Conservation (phyloP, 208 protist genomes). For the Blechomonas ayalai region DNA sequence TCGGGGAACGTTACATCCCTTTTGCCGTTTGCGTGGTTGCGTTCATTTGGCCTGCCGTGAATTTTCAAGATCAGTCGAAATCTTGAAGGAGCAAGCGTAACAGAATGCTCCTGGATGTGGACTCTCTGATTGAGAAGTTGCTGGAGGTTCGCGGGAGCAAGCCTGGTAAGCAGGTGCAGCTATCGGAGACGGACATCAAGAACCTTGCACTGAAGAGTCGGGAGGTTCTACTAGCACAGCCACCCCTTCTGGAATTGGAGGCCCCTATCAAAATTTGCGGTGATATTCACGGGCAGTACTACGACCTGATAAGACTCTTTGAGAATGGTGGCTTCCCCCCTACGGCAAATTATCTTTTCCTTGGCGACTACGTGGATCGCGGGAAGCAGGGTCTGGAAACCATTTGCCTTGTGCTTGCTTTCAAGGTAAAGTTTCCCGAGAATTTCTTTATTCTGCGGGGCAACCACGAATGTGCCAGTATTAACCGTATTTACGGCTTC, state of each 20-base stretch:
- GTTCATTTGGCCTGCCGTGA: no score
- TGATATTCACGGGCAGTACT: slow-evolving; percentile 99
- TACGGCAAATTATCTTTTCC: slow-evolving; percentile 99
- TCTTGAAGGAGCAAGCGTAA: no score
- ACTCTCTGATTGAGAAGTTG: slow-evolving; percentile 90
- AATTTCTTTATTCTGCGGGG: slow-evolving; percentile 99
- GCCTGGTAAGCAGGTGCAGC: slow-evolving; percentile 83
- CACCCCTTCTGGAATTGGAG: slow-evolving; percentile 84
- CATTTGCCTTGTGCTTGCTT: slow-evolving; percentile 96
- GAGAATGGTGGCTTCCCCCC: slow-evolving; percentile 99
- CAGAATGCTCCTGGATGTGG: slow-evolving; percentile 81
- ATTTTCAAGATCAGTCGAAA: no score
- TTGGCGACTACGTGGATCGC: slow-evolving; percentile 99
- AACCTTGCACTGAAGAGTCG: slow-evolving; percentile 71
- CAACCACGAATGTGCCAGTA: slow-evolving; percentile 99
- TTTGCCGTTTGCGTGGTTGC: no score
- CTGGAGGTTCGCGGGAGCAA: slow-evolving; percentile 86
- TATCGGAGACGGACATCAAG: slow-evolving; percentile 86
- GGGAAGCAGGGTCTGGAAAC: slow-evolving; percentile 98
- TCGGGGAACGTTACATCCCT: no score
- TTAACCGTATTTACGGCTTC: slow-evolving; percentile 99
- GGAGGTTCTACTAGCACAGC: slow-evolving; percentile 85
- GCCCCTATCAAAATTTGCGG: slow-evolving; percentile 93
- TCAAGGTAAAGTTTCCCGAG: slow-evolving; percentile 99
- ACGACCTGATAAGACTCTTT: slow-evolving; percentile 99